A percentile compares a stretch with the other conserved stretches of the same genome.
Evolutionary conservation across 163 green algal species (phyloP).

Genomic region (Scenedesmus sp.): DNA sequence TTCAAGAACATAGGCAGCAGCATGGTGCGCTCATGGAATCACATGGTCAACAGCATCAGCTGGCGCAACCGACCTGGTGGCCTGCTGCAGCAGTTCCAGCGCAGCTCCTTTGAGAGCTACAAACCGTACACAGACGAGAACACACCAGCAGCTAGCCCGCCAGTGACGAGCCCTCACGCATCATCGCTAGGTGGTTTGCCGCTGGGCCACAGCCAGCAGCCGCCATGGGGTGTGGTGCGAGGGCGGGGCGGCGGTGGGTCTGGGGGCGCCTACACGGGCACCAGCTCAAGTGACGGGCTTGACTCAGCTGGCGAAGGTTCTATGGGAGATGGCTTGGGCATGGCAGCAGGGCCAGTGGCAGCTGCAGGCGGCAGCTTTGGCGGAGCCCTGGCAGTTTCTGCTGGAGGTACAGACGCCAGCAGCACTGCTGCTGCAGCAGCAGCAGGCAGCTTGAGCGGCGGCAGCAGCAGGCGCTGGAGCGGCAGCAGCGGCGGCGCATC

Average conservation of each 20-base stretch:
- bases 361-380: background rate
- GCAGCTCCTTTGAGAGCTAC: conserved; percentile 31
- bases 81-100: background rate
- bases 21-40: background rate
- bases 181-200: background rate
- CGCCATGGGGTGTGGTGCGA: background rate
- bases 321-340: background rate
- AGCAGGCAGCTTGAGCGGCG: background rate
- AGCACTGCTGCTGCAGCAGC: background rate
- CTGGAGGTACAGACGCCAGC: background rate
- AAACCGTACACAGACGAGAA: conserved; percentile 12
- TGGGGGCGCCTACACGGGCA: background rate
- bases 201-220: background rate
- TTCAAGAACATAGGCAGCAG: background rate
- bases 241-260: background rate
- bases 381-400: background rate
- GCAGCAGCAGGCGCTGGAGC: conserved; percentile 20
- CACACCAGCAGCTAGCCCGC: conserved; percentile 9
- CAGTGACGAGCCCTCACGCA: conserved; percentile 16
- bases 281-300: background rate
- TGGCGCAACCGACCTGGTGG: background rate
- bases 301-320: background rate
- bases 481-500: conserved; percentile 25
- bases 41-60: conserved; percentile 23
- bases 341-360: background rate